Percentiles rank a stretch among this genome's conserved stretches.
These are phyloP conservation scores for Aspergillus glaucus DNA, from an alignment of 2,329 filamentous ascomycete species.

Conservation along the genomic window DNA sequence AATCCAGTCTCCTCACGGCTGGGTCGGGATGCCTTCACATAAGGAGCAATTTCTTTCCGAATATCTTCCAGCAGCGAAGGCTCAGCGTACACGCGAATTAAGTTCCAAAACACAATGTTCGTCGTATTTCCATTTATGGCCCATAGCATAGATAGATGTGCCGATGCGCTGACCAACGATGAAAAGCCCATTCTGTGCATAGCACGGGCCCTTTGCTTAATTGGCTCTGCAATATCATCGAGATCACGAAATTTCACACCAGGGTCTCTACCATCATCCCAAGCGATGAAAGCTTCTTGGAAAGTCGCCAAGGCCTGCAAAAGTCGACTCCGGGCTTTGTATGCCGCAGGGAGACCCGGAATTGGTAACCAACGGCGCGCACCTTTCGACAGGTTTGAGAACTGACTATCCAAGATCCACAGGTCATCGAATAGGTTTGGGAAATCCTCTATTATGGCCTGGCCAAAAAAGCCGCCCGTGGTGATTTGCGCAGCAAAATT, in stretches of 20 bases:
- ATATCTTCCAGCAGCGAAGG: slow-evolving; percentile 37
- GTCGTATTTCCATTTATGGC: slow-evolving; percentile 50
- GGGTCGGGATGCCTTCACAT: slow-evolving; percentile 33
- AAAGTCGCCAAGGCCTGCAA: slow-evolving; percentile 36
- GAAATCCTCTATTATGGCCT: slow-evolving; percentile 46
- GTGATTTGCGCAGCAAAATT: slow-evolving; percentile 50
- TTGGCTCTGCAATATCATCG: slow-evolving; percentile 43
- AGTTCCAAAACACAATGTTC: slow-evolving; percentile 47
- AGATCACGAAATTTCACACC: slow-evolving; percentile 43
- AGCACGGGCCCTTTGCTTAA: slow-evolving; percentile 36
- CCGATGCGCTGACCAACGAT: slow-evolving; percentile 30
- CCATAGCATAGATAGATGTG: slow-evolving; percentile 50
- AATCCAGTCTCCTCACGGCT: slow-evolving; percentile 33
- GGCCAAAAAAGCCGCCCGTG: slow-evolving; percentile 47
- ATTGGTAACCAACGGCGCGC: slow-evolving; percentile 52
- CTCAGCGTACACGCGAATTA: slow-evolving; percentile 42
- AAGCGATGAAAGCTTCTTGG: slow-evolving; percentile 38
- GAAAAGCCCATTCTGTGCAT: slow-evolving; percentile 35
- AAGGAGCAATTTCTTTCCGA: slow-evolving; percentile 41
- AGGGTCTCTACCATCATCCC: slow-evolving; percentile 38
- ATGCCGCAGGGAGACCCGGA: slow-evolving; percentile 44
- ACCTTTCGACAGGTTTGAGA: slow-evolving; percentile 50
- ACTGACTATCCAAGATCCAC: slow-evolving; percentile 49
- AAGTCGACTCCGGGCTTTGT: slow-evolving; percentile 41
- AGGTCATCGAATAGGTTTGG: slow-evolving; percentile 50